Evolutionary conservation across 2,329 filamentous ascomycete species (phyloP).

Genomic region (Phyllosticta capitalensis): DNA sequence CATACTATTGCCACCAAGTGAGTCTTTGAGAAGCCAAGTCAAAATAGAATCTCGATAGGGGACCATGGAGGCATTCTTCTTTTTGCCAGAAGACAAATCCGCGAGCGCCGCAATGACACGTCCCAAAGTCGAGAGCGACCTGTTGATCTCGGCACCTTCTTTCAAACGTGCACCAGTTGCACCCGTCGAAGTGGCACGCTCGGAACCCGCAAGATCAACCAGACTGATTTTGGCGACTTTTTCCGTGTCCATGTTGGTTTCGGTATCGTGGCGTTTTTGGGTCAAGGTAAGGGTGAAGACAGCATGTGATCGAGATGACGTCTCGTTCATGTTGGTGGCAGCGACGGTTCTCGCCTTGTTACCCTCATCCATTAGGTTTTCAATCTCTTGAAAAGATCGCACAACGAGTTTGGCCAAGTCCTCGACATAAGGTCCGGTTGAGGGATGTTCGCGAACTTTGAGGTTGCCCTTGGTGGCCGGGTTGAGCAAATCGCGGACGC

Average conservation of each 20-base stretch:
- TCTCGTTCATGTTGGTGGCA: slow-evolving; percentile 99
- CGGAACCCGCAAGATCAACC: slow-evolving; percentile 94
- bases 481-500: slow-evolving; percentile 90
- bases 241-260: slow-evolving; percentile 95
- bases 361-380: slow-evolving; percentile 96
- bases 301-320: slow-evolving; percentile 93
- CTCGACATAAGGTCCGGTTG: slow-evolving; percentile 95
- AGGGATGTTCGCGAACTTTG: slow-evolving; percentile 94
- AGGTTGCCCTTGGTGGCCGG: slow-evolving; percentile 92
- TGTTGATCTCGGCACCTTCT: slow-evolving; percentile 97
- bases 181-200: slow-evolving; percentile 92
- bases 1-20: slow-evolving; percentile 95
- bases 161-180: slow-evolving; percentile 91
- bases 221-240: slow-evolving; percentile 97
- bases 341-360: slow-evolving; percentile 98
- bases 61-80: slow-evolving; percentile 70
- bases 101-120: slow-evolving; percentile 95
- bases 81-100: slow-evolving; percentile 77
- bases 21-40: slow-evolving; percentile 96
- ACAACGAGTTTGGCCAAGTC: slow-evolving; percentile 94
- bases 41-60: slow-evolving; percentile 95
- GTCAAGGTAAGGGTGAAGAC: slow-evolving; percentile 95
- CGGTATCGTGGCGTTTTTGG: slow-evolving; percentile 81
- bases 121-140: slow-evolving; percentile 88
- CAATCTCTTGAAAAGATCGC: slow-evolving; percentile 87